Percentiles rank a stretch among this genome's conserved stretches.
Conservation (phyloP, 179 eudicot species). For the Camellia oleifera region DNA sequence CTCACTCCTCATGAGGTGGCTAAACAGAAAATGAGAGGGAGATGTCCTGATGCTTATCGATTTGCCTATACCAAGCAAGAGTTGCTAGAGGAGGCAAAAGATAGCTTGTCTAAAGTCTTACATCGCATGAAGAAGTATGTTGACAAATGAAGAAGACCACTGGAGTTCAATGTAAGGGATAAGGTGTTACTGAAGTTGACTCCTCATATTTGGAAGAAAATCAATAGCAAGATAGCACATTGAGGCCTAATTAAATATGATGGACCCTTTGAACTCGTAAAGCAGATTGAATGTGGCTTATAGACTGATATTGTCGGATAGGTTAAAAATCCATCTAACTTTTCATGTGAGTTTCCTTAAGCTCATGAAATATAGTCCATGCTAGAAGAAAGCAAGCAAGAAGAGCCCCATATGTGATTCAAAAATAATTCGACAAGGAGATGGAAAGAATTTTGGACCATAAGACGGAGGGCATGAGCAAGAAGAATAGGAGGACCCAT, state of each 20-base stretch:
- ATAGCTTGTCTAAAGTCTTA: conserved; percentile 1
- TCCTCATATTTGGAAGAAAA: conserved; percentile 13
- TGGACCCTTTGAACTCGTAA: conserved; percentile 9
- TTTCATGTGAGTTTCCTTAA: conserved; percentile 20
- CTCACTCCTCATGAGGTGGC: conserved; percentile 14
- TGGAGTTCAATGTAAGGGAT: conserved; percentile 17
- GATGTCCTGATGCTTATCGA: background rate
- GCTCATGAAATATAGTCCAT: conserved; percentile 6
- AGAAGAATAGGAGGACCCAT: conserved; percentile 13
- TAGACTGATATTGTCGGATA: background rate
- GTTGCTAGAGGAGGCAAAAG: conserved; percentile 5
- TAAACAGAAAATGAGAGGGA: background rate
- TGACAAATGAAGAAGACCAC: background rate
- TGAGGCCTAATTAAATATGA: conserved; percentile 6
- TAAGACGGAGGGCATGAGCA: background rate
- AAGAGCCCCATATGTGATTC: conserved; percentile 3
- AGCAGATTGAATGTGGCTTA: conserved; percentile 8
- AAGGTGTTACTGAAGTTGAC: conserved; percentile 10
- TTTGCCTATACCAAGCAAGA: background rate
- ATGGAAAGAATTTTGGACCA: conserved; percentile 8
- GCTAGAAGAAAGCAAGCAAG: background rate
- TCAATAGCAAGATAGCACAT: background rate
- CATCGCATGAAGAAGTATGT: conserved; percentile 16
- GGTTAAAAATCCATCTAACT: background rate
- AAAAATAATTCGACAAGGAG: background rate